Evolutionary conservation across 306 rosid genomes (phyloP).

Genomic region (Castanea mollissima): DNA sequence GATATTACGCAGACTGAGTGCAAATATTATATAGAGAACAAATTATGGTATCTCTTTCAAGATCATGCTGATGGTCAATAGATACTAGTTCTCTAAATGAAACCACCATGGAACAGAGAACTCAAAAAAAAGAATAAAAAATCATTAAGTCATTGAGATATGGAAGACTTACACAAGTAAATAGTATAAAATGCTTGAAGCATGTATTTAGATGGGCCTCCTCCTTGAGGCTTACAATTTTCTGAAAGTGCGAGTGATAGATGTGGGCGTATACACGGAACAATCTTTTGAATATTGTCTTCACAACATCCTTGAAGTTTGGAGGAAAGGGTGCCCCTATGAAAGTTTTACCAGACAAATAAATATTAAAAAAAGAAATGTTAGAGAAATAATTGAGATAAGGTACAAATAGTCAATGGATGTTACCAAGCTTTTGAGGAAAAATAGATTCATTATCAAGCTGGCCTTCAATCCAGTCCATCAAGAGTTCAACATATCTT

Average conservation of each 20-base stretch:
- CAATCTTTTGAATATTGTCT: conserved; percentile 91
- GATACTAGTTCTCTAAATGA: neutral
- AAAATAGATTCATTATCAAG: conserved; percentile 98
- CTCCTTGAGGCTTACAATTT: conserved; percentile 97
- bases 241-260: conserved; percentile 97
- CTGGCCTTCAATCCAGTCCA: conserved; percentile 99
- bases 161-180: conserved; percentile 78
- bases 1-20: neutral
- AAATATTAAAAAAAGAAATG: conserved; percentile 8
- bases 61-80: neutral
- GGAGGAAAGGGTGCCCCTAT: conserved; percentile 91
- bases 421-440: conserved; percentile 95
- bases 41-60: neutral
- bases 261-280: conserved; percentile 99
- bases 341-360: conserved; percentile 9
- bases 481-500: conserved; percentile 94
- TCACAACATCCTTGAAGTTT: conserved; percentile 95
- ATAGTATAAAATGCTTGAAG: conserved; percentile 99
- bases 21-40: neutral
- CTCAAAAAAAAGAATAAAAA: neutral
- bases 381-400: neutral
- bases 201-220: conserved; percentile 99
- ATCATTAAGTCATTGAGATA: neutral
- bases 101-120: neutral
- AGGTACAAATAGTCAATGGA: neutral